Evolutionary conservation across 139 green algal species (phyloP), one percentile per base, ranked within the genome.

Genomic region (Chlamydomonas schloesseri): DNA sequence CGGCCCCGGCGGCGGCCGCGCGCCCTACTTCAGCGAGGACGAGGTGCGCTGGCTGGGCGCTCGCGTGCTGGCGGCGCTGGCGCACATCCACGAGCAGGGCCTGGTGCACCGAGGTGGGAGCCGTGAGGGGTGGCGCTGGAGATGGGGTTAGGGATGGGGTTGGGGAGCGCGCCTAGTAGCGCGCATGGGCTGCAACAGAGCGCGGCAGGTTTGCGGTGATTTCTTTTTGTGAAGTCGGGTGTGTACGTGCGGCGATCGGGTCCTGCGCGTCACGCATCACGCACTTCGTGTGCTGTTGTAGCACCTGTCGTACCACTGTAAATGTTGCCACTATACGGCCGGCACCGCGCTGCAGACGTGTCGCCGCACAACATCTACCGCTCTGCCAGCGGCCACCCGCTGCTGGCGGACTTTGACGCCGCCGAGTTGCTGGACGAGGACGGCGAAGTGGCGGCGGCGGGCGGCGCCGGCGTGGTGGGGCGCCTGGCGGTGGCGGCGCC

Each of bases 361-460:
- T 85, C 79, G 0, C 67, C 79, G 3, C 79, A 85, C 79, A 85
- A 85, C 79, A 85, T 85, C 50, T 85, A 85, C 46, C 79, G 79
- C 67, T n/a, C 79, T 24, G 79, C 79, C 15, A 70, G 46, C 5
- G 79, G 79, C 18, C 67, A 76, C 31, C 79, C 79, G n/a, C 79
- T 85, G 47, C 67, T 85, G 23, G 79, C 79, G 47, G 79, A 85
- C 67, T 85, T 85, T 37, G 79, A 84, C 60, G 78, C 78, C 36
- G 77, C 62, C 3, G 65, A 68, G 31, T 1, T 57, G 11, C 36
- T 85, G 79, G 79, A 85, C 47, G 79, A 68, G 31, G 47, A 85
- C 5, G 79, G 79, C 24, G 42, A 50, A 8, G 42, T 50, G 42
- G 42, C 42, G 42, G 42, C 42, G 42, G 42, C 42, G 42, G 42